Conservation (phyloP, 805 yeast species). For the Kuraishia capsulata region DNA sequence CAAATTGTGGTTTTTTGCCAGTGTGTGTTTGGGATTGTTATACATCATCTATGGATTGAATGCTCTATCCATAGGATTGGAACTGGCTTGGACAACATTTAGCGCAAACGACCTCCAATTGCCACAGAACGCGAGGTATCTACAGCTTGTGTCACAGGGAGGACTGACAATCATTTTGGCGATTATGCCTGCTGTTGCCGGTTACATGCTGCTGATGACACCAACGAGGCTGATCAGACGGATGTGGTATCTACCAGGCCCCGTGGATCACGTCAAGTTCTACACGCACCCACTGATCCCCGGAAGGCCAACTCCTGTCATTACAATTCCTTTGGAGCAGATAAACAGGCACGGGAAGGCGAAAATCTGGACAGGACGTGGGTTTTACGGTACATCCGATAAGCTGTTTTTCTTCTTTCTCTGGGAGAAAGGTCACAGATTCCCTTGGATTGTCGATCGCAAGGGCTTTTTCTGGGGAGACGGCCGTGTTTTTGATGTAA, state of each 20-base stretch:
- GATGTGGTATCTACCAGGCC: conserved; percentile 68
- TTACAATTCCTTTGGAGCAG: conserved; percentile 51
- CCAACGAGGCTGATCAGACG: conserved; percentile 69
- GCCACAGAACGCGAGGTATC: conserved; percentile 12
- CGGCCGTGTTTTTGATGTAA: conserved; percentile 72
- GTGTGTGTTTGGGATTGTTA: conserved; percentile 60
- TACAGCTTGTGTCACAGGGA: conserved; percentile 15
- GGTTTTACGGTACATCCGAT: conserved; percentile 78
- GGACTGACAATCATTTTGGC: conserved; percentile 28
- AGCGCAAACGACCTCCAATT: conserved; percentile 21
- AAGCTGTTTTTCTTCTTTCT: conserved; percentile 62
- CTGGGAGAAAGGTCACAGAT: conserved; percentile 42
- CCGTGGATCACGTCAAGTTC: conserved; percentile 46
- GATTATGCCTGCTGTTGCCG: conserved; percentile 30
- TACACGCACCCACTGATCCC: conserved; percentile 74
- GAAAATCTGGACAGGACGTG: conserved; percentile 79
- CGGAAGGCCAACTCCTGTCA: conserved; percentile 66
- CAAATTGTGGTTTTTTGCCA: conserved; percentile 59
- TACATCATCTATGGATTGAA: conserved; percentile 61
- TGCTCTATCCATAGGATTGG: conserved; percentile 21
- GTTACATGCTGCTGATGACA: conserved; percentile 32
- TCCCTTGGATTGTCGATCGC: conserved; percentile 75
- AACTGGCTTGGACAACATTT: conserved; percentile 16
- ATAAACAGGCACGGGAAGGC: conserved; percentile 50
- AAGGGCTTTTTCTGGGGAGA: conserved; percentile 92